A percentile compares a stretch with the other conserved stretches of the same genome.
These are phyloP conservation scores for Paramecium tetraurelia DNA, from an alignment of 73 alveolate species.

Conservation along the genomic window DNA sequence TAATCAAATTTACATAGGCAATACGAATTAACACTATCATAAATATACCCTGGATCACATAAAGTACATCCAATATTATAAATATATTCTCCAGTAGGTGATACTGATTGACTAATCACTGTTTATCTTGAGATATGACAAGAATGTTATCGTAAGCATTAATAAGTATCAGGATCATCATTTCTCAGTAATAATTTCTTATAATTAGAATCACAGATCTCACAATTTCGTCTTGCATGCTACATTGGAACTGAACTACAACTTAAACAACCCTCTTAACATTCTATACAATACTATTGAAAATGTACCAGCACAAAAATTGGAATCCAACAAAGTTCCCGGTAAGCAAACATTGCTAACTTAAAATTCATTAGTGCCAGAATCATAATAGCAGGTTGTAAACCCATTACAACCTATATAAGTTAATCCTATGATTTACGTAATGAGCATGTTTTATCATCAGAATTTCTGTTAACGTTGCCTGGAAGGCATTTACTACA, in stretches of 20 bases:
- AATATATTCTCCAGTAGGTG: background rate
- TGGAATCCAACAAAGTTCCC: too few species aligned
- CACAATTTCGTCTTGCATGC: too few species aligned
- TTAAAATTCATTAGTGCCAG: too few species aligned
- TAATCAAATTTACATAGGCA: too few species aligned
- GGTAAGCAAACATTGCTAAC: background rate
- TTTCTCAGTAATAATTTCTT: background rate
- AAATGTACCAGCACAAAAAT: background rate
- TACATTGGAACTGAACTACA: background rate
- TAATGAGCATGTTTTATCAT: background rate
- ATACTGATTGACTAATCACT: too few species aligned
- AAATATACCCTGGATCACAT: background rate
- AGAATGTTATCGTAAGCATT: background rate
- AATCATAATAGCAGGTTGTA: background rate
- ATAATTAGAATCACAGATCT: background rate
- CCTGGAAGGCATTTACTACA: background rate
- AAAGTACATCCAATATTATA: background rate
- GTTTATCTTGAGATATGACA: background rate
- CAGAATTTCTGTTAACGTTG: background rate
- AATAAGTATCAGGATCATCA: background rate
- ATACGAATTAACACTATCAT: too few species aligned
- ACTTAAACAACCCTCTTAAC: background rate
- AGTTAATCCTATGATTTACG: background rate
- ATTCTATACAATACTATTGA: background rate
- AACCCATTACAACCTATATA: background rate